Evolutionary conservation across 371 early-diverging fungal species (phyloP).

Genomic region (Mucor sp.): DNA sequence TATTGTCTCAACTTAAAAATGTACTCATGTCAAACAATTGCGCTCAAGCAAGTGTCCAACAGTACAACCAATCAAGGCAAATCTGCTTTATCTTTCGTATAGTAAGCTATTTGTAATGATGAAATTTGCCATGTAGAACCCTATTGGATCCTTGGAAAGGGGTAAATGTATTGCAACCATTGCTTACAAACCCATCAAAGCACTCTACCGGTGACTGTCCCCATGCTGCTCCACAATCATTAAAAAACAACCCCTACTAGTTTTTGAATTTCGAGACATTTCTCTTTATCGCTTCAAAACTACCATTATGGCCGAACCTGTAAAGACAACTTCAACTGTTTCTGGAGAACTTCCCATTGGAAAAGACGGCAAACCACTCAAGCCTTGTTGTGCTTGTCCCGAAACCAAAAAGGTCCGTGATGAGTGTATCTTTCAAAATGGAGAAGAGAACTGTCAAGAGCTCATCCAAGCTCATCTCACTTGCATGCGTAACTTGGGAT

Average conservation of each 20-base stretch:
- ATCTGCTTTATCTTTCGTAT: not conserved
- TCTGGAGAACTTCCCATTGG: conserved; percentile 53
- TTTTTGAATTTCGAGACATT: not conserved
- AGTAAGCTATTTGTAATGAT: not conserved
- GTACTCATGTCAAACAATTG: no score
- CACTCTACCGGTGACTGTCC: not conserved
- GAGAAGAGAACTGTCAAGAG: conserved; percentile 87
- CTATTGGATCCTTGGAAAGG: not conserved
- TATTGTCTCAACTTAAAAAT: no score
- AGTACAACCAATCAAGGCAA: not conserved
- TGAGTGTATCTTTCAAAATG: conserved; percentile 84
- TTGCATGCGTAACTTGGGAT: conserved; percentile 92
- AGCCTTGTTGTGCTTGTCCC: conserved; percentile 97
- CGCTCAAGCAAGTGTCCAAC: no score
- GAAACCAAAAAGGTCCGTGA: conserved; percentile 93
- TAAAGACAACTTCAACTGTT: conserved; percentile 47
- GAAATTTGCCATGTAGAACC: not conserved
- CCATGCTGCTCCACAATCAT: not conserved
- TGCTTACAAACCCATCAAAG: not conserved
- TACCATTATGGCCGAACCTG: conserved; percentile 36
- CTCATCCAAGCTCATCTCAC: conserved; percentile 87
- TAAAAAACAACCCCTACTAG: not conserved
- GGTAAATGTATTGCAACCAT: not conserved
- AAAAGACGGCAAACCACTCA: conserved; percentile 68
- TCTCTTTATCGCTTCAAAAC: conserved; percentile 3